Percentiles rank a stretch among this genome's conserved stretches.
Evolutionary conservation across 2,329 filamentous ascomycete species (phyloP).

Genomic region (Phyllosticta citriasiana): DNA sequence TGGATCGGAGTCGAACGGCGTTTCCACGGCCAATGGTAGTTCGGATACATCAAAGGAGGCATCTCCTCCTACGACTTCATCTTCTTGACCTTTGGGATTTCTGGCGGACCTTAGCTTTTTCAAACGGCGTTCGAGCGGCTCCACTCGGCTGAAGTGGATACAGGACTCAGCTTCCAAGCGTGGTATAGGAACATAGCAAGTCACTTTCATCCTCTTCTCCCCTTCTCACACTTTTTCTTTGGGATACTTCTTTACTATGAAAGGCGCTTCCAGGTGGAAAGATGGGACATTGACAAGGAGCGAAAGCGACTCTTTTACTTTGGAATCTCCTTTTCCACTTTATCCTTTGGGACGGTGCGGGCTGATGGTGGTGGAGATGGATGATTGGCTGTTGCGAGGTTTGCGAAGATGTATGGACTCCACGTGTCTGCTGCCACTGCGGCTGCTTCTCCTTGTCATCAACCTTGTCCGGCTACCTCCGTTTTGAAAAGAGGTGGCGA

Average conservation of each 20-base stretch:
- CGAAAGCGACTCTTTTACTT: background rate
- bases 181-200: background rate
- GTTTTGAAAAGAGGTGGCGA: background rate
- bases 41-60: background rate
- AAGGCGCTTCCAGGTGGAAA: background rate
- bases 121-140: background rate
- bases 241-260: background rate
- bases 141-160: background rate
- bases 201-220: background rate
- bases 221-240: background rate
- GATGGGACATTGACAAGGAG: background rate
- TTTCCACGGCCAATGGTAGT: background rate
- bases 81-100: background rate
- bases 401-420: background rate
- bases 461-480: background rate
- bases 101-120: background rate
- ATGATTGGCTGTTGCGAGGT: background rate
- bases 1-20: slow-evolving; percentile 2
- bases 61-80: background rate
- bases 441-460: background rate
- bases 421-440: no score
- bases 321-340: background rate
- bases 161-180: background rate
- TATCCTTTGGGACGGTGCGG: background rate
- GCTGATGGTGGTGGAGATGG: background rate